Conservation (phyloP, 169 alveolate species). For the Amoebophrya sp. region DNA sequence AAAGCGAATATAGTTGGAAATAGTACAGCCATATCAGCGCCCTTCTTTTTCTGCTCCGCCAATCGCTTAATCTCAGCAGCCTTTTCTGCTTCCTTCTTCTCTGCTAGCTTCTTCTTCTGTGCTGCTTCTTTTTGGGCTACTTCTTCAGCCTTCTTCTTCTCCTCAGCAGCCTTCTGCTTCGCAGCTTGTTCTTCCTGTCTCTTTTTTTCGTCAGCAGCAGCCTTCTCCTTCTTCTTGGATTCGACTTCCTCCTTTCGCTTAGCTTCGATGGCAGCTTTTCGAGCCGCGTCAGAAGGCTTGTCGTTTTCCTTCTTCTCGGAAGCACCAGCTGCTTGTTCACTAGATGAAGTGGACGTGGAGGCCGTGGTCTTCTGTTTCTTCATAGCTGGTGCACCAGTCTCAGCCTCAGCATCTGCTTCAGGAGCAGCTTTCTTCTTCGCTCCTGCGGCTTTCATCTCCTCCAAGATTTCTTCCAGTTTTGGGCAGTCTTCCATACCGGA, state of each 20-base stretch:
- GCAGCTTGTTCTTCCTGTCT: neutral
- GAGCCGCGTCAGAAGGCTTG: neutral
- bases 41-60: slow-evolving; percentile 24
- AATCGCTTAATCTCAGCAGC: neutral
- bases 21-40: too few species aligned
- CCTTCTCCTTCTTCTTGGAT: neutral
- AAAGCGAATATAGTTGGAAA: too few species aligned
- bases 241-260: neutral
- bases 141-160: neutral
- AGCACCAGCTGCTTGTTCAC: neutral
- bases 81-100: neutral
- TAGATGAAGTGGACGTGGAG: neutral
- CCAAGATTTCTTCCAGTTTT: neutral
- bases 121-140: neutral
- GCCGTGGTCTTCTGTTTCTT: neutral
- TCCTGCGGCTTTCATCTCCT: too few species aligned
- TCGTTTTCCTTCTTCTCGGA: neutral
- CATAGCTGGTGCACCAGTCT: neutral
- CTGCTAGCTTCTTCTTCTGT: neutral
- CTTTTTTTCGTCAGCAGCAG: neutral
- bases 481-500: neutral
- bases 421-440: too few species aligned
- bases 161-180: neutral
- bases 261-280: neutral
- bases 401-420: too few species aligned